Base-by-base conservation (phyloP, 148 eudicot genomes). In the Salicornia ramosissima region DNA sequence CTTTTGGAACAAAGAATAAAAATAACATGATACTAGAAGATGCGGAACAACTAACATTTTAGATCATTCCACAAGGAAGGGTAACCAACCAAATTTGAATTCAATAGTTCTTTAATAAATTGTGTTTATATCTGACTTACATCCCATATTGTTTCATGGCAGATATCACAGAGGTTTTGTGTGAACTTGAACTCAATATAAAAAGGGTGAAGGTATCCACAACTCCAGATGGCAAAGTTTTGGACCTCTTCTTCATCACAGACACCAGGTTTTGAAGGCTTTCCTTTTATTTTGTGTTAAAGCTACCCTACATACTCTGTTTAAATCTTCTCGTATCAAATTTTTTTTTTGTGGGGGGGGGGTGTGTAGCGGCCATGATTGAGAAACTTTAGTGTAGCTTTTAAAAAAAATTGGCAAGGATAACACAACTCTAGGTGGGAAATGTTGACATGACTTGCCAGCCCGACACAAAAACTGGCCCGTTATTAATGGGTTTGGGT, bases 131-230 rank as follows among this genome's bases (percentile, higher is more conserved):
- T 63, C 29, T 63, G n/a, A 22, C 50, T 22, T 22, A 3, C 21
- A 21, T 2, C 8, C 39, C 10, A 30, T 1, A 52, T 55, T 29
- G 46, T 25, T 24, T 28, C 45, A n/a, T 68, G 62, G 82, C 90
- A 93, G 96, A 90, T 84, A 87, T 92, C 65, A 93, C 95, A 1
- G 75, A 67, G 73, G 87, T 86, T 65, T 88, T 90, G 64, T 90
- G 87, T 63, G 90, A 93, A 65, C 96, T 90, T 18, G 98, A 93
- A 85, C 91, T 93, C 56, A 83, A 79, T 21, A 86, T 93, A 71
- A 80, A 85, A 78, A 83, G 83, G 80, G 96, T 93, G 72, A 90
- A 93, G 81, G 94, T 90, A 29, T 93, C 98, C 18, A 93, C 98
- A 14, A 90, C 94, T 45, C 98, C 98, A 36, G 96, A 93, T 69